Conservation (phyloP, 805 yeast genomes). For the Spathaspora hagerdaliae region DNA sequence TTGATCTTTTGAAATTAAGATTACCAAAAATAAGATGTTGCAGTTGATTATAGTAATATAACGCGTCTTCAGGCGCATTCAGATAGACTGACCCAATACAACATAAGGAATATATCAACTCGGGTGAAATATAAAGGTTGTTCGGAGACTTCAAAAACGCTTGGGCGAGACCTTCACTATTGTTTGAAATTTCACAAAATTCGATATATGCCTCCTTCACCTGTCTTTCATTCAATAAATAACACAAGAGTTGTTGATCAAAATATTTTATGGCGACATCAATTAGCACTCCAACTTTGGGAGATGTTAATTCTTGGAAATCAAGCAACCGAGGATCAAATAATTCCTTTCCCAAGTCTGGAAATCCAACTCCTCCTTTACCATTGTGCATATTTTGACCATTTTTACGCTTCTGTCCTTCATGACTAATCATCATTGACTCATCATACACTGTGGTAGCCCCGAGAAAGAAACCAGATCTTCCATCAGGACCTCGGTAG, state of each 20-base stretch:
- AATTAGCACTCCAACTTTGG: not conserved
- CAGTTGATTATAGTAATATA: not conserved
- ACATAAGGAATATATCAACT: constrained; percentile 1
- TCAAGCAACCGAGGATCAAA: not conserved
- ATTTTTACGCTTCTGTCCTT: not conserved
- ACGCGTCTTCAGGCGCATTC: not conserved
- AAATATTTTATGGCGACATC: not conserved
- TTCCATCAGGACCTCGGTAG: constrained; percentile 1
- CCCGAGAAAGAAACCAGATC: not conserved
- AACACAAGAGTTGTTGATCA: not conserved
- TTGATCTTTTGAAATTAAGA: not conserved
- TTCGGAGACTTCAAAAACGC: not conserved
- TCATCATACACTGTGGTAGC: constrained; percentile 1
- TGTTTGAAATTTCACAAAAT: not conserved
- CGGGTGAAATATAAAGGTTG: constrained; percentile 3
- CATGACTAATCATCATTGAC: not conserved
- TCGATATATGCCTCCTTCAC: not conserved
- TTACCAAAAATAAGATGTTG: not conserved
- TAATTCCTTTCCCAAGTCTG: not conserved
- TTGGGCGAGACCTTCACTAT: not conserved
- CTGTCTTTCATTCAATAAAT: not conserved
- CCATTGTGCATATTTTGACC: too few species aligned
- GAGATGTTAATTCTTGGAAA: not conserved
- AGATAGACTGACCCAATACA: not conserved
- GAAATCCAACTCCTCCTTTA: not conserved